Conservation (phyloP, 495 filamentous ascomycete genomes). For the Neurospora sp. region DNA sequence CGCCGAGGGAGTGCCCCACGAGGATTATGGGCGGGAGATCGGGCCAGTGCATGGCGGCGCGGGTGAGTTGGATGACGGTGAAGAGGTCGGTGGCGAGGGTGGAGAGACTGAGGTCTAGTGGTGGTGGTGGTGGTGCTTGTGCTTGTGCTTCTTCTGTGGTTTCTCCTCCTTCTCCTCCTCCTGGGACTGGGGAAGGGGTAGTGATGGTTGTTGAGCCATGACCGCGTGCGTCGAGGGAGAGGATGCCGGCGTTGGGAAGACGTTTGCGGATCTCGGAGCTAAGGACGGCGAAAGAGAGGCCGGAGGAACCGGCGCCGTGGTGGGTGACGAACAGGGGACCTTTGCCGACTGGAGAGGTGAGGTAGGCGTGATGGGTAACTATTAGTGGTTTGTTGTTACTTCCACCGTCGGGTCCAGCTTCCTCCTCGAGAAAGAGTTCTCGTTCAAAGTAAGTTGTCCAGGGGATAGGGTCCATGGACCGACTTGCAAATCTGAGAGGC, state of each 20-base stretch:
- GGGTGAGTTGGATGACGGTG: constrained; percentile 54
- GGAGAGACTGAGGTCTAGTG: constrained; percentile 52
- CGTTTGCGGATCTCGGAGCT: constrained; percentile 64
- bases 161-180: constrained; percentile 10
- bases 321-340: constrained; percentile 53
- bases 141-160: constrained; percentile 17
- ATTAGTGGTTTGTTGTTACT: constrained; percentile 2
- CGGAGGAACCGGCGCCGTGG: constrained; percentile 44
- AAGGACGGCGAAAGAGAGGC: constrained; percentile 51
- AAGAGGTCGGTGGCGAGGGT: constrained; percentile 66
- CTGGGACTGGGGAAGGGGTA: neutral
- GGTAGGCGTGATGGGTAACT: constrained; percentile 74
- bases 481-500: constrained; percentile 21
- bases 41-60: constrained; percentile 57
- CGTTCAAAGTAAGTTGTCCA: constrained; percentile 88
- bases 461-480: constrained; percentile 47
- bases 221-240: constrained; percentile 76
- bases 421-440: constrained; percentile 55
- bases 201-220: constrained; percentile 59
- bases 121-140: constrained; percentile 8
- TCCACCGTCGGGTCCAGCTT: neutral
- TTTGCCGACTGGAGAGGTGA: constrained; percentile 47
- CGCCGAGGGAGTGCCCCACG: constrained; percentile 90
- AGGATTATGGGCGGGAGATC: constrained; percentile 65
- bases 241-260: constrained; percentile 70